Base-by-base conservation (phyloP, 306 rosid genomes). In the Prunus persica region DNA sequence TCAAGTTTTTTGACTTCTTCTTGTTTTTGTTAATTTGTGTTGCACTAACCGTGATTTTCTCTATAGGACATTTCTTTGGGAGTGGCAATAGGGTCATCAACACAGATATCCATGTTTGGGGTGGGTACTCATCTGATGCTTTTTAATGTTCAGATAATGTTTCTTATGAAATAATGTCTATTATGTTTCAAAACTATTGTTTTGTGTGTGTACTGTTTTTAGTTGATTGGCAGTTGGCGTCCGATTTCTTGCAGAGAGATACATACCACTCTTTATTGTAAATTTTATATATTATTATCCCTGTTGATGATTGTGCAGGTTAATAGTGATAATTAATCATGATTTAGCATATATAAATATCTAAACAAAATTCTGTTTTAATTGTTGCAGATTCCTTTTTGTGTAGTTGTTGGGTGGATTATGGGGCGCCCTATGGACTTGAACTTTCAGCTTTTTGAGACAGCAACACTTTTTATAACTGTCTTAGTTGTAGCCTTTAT, bases 361-460 rank as follows among this genome's bases (percentile, higher is more conserved):
- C 47, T 51, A 24, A 61, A 10, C 22, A 30, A 2, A 19, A 0
- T 51, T 70, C 62, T 65, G 30, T 25, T 74, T 65, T 56, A 2
- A 47, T 79, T 60, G 46, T 8, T 88, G 96, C 95, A 93, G 96
- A 85, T 91, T 81, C 98, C 98, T 34, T 88, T 88, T 82, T 89
- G 88, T 67, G 98, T 93, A 32, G 84, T 90, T 65, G 75, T 82
- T 81, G 90, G 91, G 45, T 93, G 98, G 98, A 88, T 89, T 50
- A 82, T 76, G 84, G 95, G 93, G 52, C 85, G 19, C 11, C 82
- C 91, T 15, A 78, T 93, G 96, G 95, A 93, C 88, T 81, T 89
- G 67, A 89, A 93, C 87, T 93, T 93, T 50, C 91, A 89, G 80
- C 91, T 89, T 78, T 91, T 93, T 28, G 95, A 93, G 90, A 91